Evolutionary conservation across 805 yeast species (phyloP).

Genomic region (Candida montana): DNA sequence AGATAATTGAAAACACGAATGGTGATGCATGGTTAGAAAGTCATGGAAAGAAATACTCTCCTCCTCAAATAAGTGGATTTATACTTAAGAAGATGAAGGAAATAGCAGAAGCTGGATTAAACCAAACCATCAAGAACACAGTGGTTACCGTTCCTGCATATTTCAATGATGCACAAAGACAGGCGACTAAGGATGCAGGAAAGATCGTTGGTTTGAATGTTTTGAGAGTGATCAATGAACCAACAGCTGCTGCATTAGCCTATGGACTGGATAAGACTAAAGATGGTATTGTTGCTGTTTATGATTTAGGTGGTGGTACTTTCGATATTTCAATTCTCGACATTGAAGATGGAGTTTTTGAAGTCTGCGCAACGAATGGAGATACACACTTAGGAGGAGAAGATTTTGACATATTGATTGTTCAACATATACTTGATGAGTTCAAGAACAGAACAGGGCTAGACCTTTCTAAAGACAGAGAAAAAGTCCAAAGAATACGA

Average conservation of each 20-base stretch:
- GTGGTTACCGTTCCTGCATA: slow-evolving; percentile 83
- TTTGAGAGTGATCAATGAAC: slow-evolving; percentile 71
- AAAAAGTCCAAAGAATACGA: slow-evolving; percentile 65
- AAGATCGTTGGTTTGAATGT: slow-evolving; percentile 66
- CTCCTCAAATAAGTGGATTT: slow-evolving; percentile 66
- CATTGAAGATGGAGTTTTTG: slow-evolving; percentile 74
- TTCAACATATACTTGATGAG: slow-evolving; percentile 44
- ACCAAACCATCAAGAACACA: slow-evolving; percentile 50
- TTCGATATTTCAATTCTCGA: slow-evolving; percentile 73
- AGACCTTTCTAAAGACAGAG: slow-evolving; percentile 46
- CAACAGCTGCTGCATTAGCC: slow-evolving; percentile 82
- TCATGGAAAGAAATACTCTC: slow-evolving; percentile 45
- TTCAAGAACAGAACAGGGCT: slow-evolving; percentile 49
- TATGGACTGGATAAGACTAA: slow-evolving; percentile 60
- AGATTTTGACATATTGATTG: slow-evolving; percentile 64
- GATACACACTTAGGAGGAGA: slow-evolving; percentile 81
- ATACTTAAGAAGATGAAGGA: slow-evolving; percentile 59
- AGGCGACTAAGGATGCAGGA: slow-evolving; percentile 76
- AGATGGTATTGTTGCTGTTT: slow-evolving; percentile 39
- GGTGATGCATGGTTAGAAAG: slow-evolving; percentile 65
- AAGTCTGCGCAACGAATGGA: slow-evolving; percentile 78
- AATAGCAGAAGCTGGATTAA: slow-evolving; percentile 50
- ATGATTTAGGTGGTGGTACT: slow-evolving; percentile 80
- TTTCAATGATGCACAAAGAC: slow-evolving; percentile 76
- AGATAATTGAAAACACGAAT: slow-evolving; percentile 49